Conservation (phyloP, 2,329 filamentous ascomycete species). For the Westerdykella sp. region DNA sequence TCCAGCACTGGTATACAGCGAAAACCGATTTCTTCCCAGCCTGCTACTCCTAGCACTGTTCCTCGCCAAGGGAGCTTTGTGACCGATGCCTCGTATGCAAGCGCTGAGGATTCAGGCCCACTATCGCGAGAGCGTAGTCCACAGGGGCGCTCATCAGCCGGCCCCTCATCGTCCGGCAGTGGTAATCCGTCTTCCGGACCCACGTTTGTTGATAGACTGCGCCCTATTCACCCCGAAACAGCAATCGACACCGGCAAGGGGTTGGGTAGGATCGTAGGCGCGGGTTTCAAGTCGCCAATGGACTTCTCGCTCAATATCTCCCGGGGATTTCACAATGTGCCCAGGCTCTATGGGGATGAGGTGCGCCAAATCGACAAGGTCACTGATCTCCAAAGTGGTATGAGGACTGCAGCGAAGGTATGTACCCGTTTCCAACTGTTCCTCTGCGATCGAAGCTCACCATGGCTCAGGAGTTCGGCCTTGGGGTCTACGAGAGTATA, state of each 20-base stretch:
- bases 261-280: slow-evolving; percentile 64
- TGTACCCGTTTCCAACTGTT: slow-evolving; percentile 7
- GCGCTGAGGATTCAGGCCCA: too few species aligned
- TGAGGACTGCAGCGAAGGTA: slow-evolving; percentile 68
- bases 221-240: slow-evolving; percentile 42
- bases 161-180: too few species aligned
- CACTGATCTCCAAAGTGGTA: slow-evolving; percentile 66
- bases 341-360: slow-evolving; percentile 76
- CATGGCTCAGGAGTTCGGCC: slow-evolving; percentile 56
- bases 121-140: too few species aligned
- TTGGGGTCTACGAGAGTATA: slow-evolving; percentile 75
- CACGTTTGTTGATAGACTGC: slow-evolving; percentile 14
- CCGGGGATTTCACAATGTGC: slow-evolving; percentile 82
- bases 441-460: not conserved
- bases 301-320: slow-evolving; percentile 78
- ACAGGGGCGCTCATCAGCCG: too few species aligned
- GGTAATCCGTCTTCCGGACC: slow-evolving; percentile 13
- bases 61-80: too few species aligned
- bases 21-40: too few species aligned
- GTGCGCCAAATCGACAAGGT: slow-evolving; percentile 74
- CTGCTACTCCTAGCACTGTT: too few species aligned
- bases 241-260: slow-evolving; percentile 61
- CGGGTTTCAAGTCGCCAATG: slow-evolving; percentile 74
- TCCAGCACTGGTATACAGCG: too few species aligned
- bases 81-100: too few species aligned